Conservation (phyloP, 106 monocot species). For the Platanthera zijinensis region DNA sequence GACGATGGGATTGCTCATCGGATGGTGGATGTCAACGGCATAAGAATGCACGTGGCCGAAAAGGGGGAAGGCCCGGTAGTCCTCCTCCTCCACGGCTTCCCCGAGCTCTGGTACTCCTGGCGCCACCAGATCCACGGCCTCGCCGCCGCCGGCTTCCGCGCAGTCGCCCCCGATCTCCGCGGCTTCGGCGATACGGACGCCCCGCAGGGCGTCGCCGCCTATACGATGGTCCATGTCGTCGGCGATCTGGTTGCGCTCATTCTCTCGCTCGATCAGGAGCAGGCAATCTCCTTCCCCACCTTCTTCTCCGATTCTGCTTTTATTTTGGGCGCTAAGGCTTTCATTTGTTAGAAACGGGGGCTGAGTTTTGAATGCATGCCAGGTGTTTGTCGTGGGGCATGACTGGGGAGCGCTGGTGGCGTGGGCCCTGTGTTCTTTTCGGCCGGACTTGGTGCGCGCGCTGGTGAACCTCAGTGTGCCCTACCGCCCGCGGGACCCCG, state of each 20-base stretch:
- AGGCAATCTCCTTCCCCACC: slow-evolving; percentile 11
- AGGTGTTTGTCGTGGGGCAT: slow-evolving; percentile 74
- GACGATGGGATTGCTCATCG: neutral
- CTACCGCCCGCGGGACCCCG: slow-evolving; percentile 16
- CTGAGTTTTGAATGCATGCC: neutral
- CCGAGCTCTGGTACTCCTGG: neutral
- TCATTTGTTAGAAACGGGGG: too few species aligned
- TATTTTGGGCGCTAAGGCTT: too few species aligned
- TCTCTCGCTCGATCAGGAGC: slow-evolving; percentile 28
- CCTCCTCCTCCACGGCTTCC: too few species aligned
- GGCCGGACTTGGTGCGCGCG: slow-evolving; percentile 54
- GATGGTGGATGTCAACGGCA: neutral
- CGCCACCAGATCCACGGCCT: slow-evolving; percentile 1
- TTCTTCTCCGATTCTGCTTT: neutral
- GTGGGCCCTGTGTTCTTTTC: slow-evolving; percentile 45
- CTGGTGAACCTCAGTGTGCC: slow-evolving; percentile 40
- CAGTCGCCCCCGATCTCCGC: slow-evolving; percentile 59
- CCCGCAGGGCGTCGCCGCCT: slow-evolving; percentile 13
- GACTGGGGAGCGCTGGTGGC: slow-evolving; percentile 65
- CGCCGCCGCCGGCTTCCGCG: slow-evolving; percentile 19
- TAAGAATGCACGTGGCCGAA: slow-evolving; percentile 1
- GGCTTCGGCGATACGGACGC: slow-evolving; percentile 52
- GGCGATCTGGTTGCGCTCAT: slow-evolving; percentile 38
- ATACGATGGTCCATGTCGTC: slow-evolving; percentile 29
- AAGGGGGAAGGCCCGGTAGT: neutral